A percentile compares a stretch with the other conserved stretches of the same genome.
Evolutionary conservation across 305 asterid species (phyloP).

Genomic region (Rubia tinctorum): DNA sequence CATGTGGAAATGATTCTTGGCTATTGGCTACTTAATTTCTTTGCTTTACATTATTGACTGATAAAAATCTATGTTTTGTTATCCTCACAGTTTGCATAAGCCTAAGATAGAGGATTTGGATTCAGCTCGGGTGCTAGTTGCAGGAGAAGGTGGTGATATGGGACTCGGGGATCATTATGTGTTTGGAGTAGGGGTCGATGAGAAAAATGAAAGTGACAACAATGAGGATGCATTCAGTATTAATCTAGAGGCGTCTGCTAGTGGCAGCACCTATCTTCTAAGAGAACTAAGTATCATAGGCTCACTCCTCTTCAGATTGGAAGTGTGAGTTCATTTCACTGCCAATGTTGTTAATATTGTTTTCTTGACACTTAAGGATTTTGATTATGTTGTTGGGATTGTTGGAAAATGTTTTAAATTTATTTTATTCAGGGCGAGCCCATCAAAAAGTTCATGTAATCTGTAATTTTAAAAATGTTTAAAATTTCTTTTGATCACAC

Average conservation of each 20-base stretch:
- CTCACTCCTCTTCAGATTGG: no score
- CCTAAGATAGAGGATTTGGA: conserved; percentile 66
- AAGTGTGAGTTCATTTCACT: no score
- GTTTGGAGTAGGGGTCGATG: conserved; percentile 37
- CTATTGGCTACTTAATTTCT: background rate
- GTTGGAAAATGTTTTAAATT: no score
- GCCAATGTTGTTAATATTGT: no score
- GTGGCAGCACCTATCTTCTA: conserved; percentile 21
- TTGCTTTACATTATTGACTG: background rate
- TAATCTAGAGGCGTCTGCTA: conserved; percentile 36
- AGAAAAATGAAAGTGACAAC: conserved; percentile 56
- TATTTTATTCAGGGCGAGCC: no score
- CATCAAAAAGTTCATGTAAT: no score
- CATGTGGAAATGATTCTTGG: conserved; percentile 14
- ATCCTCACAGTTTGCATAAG: conserved; percentile 30
- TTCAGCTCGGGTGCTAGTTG: background rate
- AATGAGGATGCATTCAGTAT: conserved; percentile 58
- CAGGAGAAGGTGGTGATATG: conserved; percentile 44
- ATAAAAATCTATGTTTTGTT: background rate
- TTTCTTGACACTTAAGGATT: no score
- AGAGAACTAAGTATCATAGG: no score
- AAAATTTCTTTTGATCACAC: no score
- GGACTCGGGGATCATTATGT: conserved; percentile 44
- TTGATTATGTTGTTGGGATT: no score
- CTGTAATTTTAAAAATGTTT: no score